Conservation (phyloP, 306 rosid genomes). For the Castanopsis chinensis region DNA sequence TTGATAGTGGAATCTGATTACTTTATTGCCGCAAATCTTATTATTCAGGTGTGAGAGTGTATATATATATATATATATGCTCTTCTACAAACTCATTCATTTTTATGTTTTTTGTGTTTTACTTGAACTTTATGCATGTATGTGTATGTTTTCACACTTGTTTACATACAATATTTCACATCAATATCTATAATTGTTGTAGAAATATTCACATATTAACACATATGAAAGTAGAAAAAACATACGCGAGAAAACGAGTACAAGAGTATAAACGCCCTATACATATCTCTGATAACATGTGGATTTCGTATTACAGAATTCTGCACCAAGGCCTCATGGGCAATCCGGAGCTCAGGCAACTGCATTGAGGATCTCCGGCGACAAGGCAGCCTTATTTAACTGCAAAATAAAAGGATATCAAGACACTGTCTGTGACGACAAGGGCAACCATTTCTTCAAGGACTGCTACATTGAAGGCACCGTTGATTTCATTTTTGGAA, state of each 20-base stretch:
- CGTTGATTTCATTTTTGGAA: constrained; percentile 42
- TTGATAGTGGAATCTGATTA: constrained; percentile 34
- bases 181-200: too few relatives aligned
- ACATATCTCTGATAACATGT: background rate
- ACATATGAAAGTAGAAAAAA: too few relatives aligned
- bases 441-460: constrained; percentile 43
- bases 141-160: background rate
- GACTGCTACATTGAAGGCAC: constrained; percentile 47
- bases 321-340: constrained; percentile 39
- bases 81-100: background rate
- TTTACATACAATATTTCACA: too few relatives aligned
- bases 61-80: background rate
- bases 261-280: background rate
- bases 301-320: constrained; percentile 27
- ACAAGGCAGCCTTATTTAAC: constrained; percentile 35
- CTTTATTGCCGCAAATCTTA: constrained; percentile 40
- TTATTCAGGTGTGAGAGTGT: constrained; percentile 36
- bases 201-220: too few relatives aligned
- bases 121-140: background rate
- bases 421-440: constrained; percentile 53
- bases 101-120: background rate
- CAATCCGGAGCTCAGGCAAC: constrained; percentile 38
- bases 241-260: too few relatives aligned
- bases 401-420: constrained; percentile 45
- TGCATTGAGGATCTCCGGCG: constrained; percentile 41